A percentile compares a stretch with the other conserved stretches of the same genome.
Conservation (phyloP, 1,139 yeast genomes). For the Pneumocystis jirovecii region DNA sequence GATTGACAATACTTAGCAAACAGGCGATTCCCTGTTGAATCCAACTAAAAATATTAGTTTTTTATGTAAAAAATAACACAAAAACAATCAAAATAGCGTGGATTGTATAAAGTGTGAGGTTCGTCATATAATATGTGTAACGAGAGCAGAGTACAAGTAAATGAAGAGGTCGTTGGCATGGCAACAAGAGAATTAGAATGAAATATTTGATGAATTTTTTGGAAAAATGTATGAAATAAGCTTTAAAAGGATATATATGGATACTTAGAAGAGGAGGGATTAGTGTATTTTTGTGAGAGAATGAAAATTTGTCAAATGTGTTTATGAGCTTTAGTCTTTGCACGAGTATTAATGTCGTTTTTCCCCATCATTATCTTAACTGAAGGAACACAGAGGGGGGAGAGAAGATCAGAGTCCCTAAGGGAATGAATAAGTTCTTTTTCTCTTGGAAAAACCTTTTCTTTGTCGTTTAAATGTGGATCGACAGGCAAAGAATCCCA, state of each 20-base stretch:
- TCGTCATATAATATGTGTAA: neutral
- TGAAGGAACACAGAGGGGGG: neutral
- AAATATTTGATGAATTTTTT: too few relatives aligned
- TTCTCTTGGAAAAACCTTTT: slow-evolving; percentile 58
- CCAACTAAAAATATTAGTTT: slow-evolving; percentile 29
- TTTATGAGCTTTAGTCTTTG: neutral
- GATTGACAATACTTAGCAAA: slow-evolving; percentile 73
- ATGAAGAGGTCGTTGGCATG: neutral
- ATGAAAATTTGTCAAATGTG: neutral
- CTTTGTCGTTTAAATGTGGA: slow-evolving; percentile 33
- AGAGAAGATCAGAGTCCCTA: slow-evolving; percentile 29
- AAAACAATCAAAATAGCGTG: slow-evolving; percentile 47
- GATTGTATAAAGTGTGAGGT: slow-evolving; percentile 44
- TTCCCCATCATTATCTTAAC: neutral
- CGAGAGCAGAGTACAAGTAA: neutral
- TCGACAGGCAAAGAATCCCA: slow-evolving; percentile 47
- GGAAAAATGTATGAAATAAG: too few relatives aligned
- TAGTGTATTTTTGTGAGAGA: neutral
- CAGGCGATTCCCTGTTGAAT: slow-evolving; percentile 64
- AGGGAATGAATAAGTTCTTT: slow-evolving; percentile 41
- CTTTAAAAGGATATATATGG: neutral
- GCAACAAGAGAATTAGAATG: neutral
- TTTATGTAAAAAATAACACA: neutral
- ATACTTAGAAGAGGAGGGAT: too few relatives aligned
- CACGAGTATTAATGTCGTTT: neutral